Evolutionary conservation across 805 yeast genomes (phyloP).

Genomic region (Metschnikowia picachoensis): DNA sequence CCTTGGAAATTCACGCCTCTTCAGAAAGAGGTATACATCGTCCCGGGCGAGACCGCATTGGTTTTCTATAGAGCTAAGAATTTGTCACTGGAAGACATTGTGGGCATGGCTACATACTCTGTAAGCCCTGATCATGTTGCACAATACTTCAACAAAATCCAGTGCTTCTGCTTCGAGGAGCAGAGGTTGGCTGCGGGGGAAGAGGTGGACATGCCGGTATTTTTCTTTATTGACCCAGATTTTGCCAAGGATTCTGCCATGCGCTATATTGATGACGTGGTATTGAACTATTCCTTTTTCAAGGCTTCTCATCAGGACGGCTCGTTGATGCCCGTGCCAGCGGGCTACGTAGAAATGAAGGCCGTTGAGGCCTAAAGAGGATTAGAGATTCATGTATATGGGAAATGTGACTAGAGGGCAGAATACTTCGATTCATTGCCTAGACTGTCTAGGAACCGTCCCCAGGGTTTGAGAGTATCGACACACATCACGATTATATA

Average conservation of each 20-base stretch:
- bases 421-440: not conserved
- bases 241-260: constrained; percentile 89
- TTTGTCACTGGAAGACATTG: constrained; percentile 78
- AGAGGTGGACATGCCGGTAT: constrained; percentile 98
- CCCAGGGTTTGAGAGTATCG: too few species aligned
- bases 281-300: constrained; percentile 90
- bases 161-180: constrained; percentile 97
- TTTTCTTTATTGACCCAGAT: constrained; percentile 95
- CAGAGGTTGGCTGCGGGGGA: constrained; percentile 92
- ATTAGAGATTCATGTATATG: not conserved
- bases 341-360: constrained; percentile 9
- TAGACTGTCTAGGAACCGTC: too few species aligned
- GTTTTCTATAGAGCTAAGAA: constrained; percentile 94
- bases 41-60: constrained; percentile 97
- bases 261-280: constrained; percentile 86
- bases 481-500: too few species aligned
- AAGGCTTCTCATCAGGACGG: constrained; percentile 48
- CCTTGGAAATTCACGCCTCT: constrained; percentile 97
- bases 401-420: not conserved
- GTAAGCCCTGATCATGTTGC: constrained; percentile 97
- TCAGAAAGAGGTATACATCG: constrained; percentile 85
- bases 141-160: constrained; percentile 93
- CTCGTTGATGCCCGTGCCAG: constrained; percentile 38
- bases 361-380: constrained; percentile 4
- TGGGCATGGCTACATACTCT: constrained; percentile 98